Conservation (phyloP, 768 basidiomycete genomes). For the Leccinum incarnatum region DNA sequence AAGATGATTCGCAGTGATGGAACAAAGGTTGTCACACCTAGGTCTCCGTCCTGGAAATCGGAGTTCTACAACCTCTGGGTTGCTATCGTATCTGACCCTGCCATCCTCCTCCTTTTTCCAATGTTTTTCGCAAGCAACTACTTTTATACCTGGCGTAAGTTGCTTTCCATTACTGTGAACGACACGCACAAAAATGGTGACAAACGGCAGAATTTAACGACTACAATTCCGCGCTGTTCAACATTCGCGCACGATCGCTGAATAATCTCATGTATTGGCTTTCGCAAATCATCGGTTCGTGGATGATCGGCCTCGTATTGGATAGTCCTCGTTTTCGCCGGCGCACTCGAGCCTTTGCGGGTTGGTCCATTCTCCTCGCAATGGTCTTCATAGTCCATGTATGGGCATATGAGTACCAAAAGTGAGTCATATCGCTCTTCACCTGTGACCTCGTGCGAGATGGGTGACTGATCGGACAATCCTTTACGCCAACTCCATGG, state of each 20-base stretch:
- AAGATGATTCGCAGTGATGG: slow-evolving; percentile 76
- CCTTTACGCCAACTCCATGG: not conserved
- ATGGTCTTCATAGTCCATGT: slow-evolving; percentile 69
- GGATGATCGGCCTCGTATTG: slow-evolving; percentile 67
- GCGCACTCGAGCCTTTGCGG: slow-evolving; percentile 67
- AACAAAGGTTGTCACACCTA: slow-evolving; percentile 56
- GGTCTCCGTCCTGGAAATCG: slow-evolving; percentile 74
- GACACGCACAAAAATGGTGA: not conserved
- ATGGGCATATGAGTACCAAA: slow-evolving; percentile 79
- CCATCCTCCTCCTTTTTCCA: slow-evolving; percentile 76
- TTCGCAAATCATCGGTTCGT: slow-evolving; percentile 72
- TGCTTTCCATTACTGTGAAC: not conserved
- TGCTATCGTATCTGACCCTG: slow-evolving; percentile 66
- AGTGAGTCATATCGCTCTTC: slow-evolving; percentile 40
- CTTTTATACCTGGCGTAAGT: slow-evolving; percentile 83
- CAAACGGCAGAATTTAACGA: slow-evolving; percentile 64
- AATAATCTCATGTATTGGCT: slow-evolving; percentile 82
- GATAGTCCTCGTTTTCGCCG: slow-evolving; percentile 56
- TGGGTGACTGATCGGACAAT: not conserved
- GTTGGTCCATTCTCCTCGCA: slow-evolving; percentile 59
- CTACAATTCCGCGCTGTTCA: slow-evolving; percentile 77
- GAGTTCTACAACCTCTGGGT: slow-evolving; percentile 70
- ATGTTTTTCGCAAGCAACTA: slow-evolving; percentile 85
- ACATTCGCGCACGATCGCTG: slow-evolving; percentile 72
- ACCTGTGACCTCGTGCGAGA: not conserved